Evolutionary conservation across 352 stramenopile genomes (phyloP).

Genomic region (Pythium volutum): DNA sequence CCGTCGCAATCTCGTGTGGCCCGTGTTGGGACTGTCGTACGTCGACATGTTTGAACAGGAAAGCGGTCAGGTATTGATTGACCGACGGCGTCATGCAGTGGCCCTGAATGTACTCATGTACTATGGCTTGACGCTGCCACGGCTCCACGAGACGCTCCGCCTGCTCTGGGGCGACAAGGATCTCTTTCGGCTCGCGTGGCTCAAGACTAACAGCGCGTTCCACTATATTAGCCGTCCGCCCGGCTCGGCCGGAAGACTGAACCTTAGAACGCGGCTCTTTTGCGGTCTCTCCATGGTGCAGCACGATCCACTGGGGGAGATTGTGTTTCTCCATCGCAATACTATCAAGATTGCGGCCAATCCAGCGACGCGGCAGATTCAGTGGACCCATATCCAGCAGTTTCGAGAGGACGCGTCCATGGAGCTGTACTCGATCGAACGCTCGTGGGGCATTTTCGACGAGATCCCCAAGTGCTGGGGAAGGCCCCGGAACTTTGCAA

Average conservation of each 20-base stretch:
- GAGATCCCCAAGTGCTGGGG: neutral
- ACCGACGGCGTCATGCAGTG: constrained; percentile 37
- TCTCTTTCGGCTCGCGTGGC: constrained; percentile 73
- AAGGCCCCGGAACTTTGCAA: neutral
- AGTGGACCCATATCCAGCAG: constrained; percentile 25
- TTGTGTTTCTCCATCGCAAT: constrained; percentile 22
- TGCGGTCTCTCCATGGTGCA: constrained; percentile 51
- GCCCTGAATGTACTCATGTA: constrained; percentile 69
- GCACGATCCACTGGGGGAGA: constrained; percentile 21
- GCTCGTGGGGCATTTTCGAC: constrained; percentile 11
- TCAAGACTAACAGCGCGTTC: constrained; percentile 60
- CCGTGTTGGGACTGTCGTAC: constrained; percentile 52
- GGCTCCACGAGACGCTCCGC: constrained; percentile 39
- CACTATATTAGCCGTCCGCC: constrained; percentile 56
- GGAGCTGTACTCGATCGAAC: neutral
- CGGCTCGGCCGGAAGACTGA: constrained; percentile 40
- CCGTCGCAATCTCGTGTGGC: constrained; percentile 56
- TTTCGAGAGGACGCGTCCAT: neutral
- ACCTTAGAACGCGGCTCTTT: constrained; percentile 49
- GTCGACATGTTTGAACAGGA: constrained; percentile 81
- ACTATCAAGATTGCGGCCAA: constrained; percentile 12
- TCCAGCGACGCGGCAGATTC: constrained; percentile 16
- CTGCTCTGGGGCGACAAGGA: constrained; percentile 81
- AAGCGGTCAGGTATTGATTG: constrained; percentile 66
- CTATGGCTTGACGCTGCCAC: constrained; percentile 42